Evolutionary conservation across 139 green algal species (phyloP).

Genomic region (Coccomyxa sp.): DNA sequence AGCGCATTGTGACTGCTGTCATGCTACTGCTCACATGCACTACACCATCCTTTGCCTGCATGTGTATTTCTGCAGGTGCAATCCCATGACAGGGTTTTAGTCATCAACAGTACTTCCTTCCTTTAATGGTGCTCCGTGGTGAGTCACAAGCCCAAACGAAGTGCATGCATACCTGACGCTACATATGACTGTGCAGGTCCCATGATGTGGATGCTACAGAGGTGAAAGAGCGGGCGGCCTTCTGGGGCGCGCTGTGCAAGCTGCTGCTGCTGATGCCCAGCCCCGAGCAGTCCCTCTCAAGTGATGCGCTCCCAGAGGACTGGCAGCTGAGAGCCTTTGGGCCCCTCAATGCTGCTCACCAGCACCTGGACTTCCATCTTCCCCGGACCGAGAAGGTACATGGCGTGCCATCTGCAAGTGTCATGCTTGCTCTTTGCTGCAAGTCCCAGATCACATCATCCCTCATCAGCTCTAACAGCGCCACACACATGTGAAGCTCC

Average conservation of each 20-base stretch:
- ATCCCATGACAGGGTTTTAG: too few species aligned
- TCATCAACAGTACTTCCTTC: not conserved
- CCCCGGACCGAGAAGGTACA: not conserved
- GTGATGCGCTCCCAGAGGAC: conserved; percentile 12
- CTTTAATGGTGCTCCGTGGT: not conserved
- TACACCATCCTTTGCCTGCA: not conserved
- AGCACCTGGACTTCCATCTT: not conserved
- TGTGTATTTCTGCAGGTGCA: not conserved
- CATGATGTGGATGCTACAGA: not conserved
- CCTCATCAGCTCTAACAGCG: too few species aligned
- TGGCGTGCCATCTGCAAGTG: not conserved
- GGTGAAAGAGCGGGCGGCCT: not conserved
- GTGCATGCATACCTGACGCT: not conserved
- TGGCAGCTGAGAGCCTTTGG: conserved; percentile 7
- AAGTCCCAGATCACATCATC: not conserved
- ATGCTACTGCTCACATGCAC: not conserved
- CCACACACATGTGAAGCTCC: too few species aligned
- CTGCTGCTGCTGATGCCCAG: not conserved
- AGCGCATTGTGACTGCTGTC: not conserved
- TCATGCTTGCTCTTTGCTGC: not conserved
- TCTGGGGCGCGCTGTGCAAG: not conserved
- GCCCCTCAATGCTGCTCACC: conserved; percentile 1
- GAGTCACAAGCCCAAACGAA: not conserved
- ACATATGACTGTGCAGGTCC: not conserved
- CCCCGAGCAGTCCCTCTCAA: not conserved